Evolutionary conservation across 2,329 filamentous ascomycete species (phyloP).

Genomic region (Dactylella cylindrospora): DNA sequence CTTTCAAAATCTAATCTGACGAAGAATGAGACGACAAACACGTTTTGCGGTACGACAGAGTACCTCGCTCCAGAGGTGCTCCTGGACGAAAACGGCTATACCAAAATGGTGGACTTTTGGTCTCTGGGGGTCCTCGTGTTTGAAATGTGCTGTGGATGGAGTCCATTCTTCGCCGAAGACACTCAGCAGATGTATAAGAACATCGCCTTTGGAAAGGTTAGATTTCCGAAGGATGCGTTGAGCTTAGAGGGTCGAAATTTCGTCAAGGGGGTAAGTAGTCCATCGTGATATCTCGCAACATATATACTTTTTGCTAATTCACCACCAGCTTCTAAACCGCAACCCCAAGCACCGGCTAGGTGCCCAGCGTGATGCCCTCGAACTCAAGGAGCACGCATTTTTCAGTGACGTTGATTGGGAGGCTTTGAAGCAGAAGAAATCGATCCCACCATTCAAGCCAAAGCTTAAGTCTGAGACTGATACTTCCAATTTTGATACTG

Average conservation of each 20-base stretch:
- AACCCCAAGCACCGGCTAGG: constrained; percentile 95
- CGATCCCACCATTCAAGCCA: constrained; percentile 95
- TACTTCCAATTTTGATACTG: constrained; percentile 96
- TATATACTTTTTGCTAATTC: constrained; percentile 3
- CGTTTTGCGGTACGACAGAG: constrained; percentile 97
- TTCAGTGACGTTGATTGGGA: constrained; percentile 94
- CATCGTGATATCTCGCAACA: background rate
- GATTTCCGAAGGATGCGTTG: constrained; percentile 90
- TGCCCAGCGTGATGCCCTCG: constrained; percentile 85
- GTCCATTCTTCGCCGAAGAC: constrained; percentile 96
- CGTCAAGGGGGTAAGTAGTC: constrained; percentile 70
- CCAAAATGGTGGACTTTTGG: constrained; percentile 99
- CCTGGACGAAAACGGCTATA: constrained; percentile 94
- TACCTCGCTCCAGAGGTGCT: constrained; percentile 95
- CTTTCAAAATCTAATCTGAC: constrained; percentile 96
- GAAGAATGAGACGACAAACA: constrained; percentile 97
- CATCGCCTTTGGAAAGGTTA: constrained; percentile 97
- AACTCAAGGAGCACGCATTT: constrained; percentile 91
- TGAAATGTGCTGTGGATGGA: constrained; percentile 99
- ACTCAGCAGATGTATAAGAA: constrained; percentile 99
- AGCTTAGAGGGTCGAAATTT: constrained; percentile 96
- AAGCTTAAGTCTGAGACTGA: constrained; percentile 95
- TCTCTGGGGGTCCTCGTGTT: constrained; percentile 96
- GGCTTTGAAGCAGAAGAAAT: constrained; percentile 81
- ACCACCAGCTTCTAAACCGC: constrained; percentile 71